Base-by-base conservation (phyloP, 2,329 filamentous ascomycete species). In the Penicillium sp. region DNA sequence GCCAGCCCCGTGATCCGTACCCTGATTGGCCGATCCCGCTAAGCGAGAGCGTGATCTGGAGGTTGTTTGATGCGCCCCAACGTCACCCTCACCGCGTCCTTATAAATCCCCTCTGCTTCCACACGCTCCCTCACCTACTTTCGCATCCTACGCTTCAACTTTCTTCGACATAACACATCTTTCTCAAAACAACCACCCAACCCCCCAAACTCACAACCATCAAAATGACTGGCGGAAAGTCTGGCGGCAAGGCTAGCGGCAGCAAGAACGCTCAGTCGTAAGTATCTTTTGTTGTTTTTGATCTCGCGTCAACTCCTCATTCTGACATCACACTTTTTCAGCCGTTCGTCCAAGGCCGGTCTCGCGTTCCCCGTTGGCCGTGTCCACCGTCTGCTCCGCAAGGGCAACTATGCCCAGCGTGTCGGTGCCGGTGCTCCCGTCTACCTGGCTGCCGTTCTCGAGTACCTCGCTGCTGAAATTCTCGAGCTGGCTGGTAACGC, bases 211-310 rank as follows among this genome's bases (percentile, higher is more conserved):
- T 10, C 14, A 48, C 59, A 64, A 67, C 64, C 62, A 70, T 81
- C 85, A 96, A 88, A 87, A 98, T 98, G 93, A 95, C 93, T 89
- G 91, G 91, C 83, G 91, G 93, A 77, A 98, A 98, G 80, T 96
- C 91, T 79, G 93, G 93, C 77, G 93, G 93, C 85, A 97, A 97
- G 86, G 90, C 91, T 80, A 91, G 87, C 79, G 89, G 90, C 79
- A 86, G 87, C 80, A 98, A 98, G 89, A 95, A 87, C 81, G 87
- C 93, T 70, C 93, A 97, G 82, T 96, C 90, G 93, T 97, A 79
- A 84, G 90, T 86, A 56, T 56, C 49, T 42, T n/a, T 43, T n/a
- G n/a, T n/a, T n/a, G n/a, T 36, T 42, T 50, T 47, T 45, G 37
- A 40, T 41, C 45, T 59, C 27, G 51, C 20, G 28, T 26, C 44